Evolutionary conservation across 192 early-diverging fungal genomes (phyloP), one percentile per base, ranked within the genome.

Genomic region (Coemansia reversa): DNA sequence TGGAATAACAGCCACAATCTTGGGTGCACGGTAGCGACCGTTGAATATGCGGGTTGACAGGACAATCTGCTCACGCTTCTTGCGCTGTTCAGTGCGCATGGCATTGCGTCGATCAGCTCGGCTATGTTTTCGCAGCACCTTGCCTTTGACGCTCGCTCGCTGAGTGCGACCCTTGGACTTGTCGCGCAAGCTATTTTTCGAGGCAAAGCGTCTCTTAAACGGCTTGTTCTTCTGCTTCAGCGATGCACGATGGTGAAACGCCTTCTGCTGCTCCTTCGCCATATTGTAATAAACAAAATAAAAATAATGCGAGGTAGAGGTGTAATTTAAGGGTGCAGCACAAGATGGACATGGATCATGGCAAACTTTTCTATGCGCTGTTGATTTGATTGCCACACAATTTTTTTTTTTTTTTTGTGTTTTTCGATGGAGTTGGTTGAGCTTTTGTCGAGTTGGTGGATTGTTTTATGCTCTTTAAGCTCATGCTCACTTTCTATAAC

Each of bases 211-310:
- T 9, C 92, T 93, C 82, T 98, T 98, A 89, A 98, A 98, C 58
- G 89, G 87, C 79, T 97, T 98, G 88, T 98, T 96, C 65, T 83
- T 85, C 79, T 95, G 92, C 83, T 94, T 96, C 57, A 93, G 83
- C 27, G 87, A 83, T 60, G 93, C 84, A 35, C 92, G 78, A 70
- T 93, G 88, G 72, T 90, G 87, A 58, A 85, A 85, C 62, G 70
- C 25, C 52, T 70, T 42, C 27, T 65, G 63, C 58, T 60, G 58
- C 48, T 78, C 69, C 58, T 77, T 70, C 18, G 51, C 54, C 73
- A 75, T 75, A 18, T 5, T 59, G 29, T 55, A 23, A 45, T 12
- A 45, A 45, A 9, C 7, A 19, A 55, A 39, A 22, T 42, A 35
- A 24, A 58, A 35, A 39, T 39, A 33, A 9, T 19, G 11, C n/a